Evolutionary conservation across 139 green algal genomes (phyloP), one percentile per base, ranked within the genome.

Genomic region (Micromonas commoda): DNA sequence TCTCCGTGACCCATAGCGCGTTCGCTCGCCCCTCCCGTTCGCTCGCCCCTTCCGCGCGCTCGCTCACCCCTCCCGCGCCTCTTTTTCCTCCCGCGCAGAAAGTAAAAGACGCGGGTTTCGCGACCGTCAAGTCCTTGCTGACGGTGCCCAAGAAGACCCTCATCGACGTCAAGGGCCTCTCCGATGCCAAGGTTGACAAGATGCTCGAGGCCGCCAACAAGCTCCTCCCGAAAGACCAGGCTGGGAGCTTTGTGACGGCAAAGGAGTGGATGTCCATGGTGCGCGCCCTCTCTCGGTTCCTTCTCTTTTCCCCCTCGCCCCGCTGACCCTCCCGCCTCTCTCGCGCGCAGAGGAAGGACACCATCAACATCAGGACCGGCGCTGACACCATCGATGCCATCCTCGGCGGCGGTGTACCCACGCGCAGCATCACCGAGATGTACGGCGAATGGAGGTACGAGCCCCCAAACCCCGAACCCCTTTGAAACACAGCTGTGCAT

Each of bases 101-200:
- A 82, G 86, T 86, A 60, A 94, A 91, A 80, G 92, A 95, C 64
- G 90, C 81, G 0, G 90, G 90, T 20, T 91, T 88, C 79, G 65
- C 89, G 79, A 96, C 92, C 13, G 82, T 86, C 37, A 77, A 93
- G 73, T 82, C 77, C 21, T 63, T 97, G 19, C 71, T 96, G 16
- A 94, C 94, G 90, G 66, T 87, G 34, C 86, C 88, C 0, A 86
- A 85, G 72, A 91, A 92, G 87, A 89, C 82, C 9, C 86, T 97
- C 65, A 64, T 83, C 4, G 89, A 91, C 6, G 90, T 97, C 79
- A 94, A 94, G 78, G 93, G 93, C 4, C 83, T 97, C 33, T 91
- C 82, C 13, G 93, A 97, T 34, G 90, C 90, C 83, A 97, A 96
- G 85, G 86, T 92, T 5, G 90, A 96, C 23, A 97, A 97, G 86